Base-by-base conservation (phyloP, 768 basidiomycete genomes). In the Gymnopilus dilepis region DNA sequence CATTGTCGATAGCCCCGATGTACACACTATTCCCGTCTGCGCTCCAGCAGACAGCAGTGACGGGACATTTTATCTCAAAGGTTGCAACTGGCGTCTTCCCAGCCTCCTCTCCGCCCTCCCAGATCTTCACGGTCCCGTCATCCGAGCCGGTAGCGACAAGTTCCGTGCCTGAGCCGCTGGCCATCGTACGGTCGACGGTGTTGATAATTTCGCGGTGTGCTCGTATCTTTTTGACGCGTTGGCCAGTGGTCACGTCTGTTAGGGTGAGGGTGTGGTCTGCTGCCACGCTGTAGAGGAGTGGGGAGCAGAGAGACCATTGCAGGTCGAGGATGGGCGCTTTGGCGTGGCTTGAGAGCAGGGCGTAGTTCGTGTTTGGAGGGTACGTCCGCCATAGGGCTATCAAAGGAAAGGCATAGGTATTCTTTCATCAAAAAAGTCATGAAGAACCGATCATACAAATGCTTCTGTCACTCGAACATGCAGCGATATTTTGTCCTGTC, bases 201-300 rank as follows among this genome's bases (percentile, higher is more conserved):
- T 99, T 99, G 76, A 98, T 88, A 60, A 98, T 91, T 52, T 92
- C 96, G 61, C 88, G 86, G 73, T 98, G 97, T 0, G 95, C 96
- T 30, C 91, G 86, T 58, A 95, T 90, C 71, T 90, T 88, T 59
- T 88, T 84, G 42, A 90, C 74, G 34, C 94, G 88, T 72, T 92
- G 84, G 54, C 97, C 96, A 0, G 94, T 90, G 6, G 91, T 86
- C 47, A 94, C 79, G 75, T 97, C 92, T 1, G 89, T 89, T 42
- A 91, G 82, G 59, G 77, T 77, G 37, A 99, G 80, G 0, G 88
- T 87, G 66, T 92, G 91, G 82, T 99, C 97, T n/a, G 95, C 94
- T 0, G 90, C 88, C 61, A 93, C 92, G 58, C 91, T 89, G 77
- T 92, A 94, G 45, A 97, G 77, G 31, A 82, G 78, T 9, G 89